Evolutionary conservation across 1,284 basidiomycete genomes (phyloP).

Genomic region (Ustilago trichophora): DNA sequence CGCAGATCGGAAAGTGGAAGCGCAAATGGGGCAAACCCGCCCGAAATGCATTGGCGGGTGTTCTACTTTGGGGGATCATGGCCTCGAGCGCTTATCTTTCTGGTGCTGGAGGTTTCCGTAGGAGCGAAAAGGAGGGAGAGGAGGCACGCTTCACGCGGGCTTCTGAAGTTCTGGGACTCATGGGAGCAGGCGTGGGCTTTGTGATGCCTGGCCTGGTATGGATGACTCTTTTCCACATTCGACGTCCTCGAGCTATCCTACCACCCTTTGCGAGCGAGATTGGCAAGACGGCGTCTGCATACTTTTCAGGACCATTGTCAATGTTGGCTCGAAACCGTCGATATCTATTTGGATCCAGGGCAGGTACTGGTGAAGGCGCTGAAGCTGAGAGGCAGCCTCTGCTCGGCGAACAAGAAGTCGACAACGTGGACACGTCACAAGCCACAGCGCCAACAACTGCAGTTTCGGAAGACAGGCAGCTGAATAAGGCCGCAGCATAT

Average conservation of each 20-base stretch:
- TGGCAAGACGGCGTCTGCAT: constrained; percentile 43
- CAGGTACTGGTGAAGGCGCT: background rate
- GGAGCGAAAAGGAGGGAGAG: constrained; percentile 54
- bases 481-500: background rate
- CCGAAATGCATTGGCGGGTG: constrained; percentile 52
- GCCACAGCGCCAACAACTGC: background rate
- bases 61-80: constrained; percentile 56
- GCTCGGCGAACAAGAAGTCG: constrained; percentile 9
- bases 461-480: too few species aligned
- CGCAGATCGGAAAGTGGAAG: constrained; percentile 23
- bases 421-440: constrained; percentile 1
- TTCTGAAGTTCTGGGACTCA: constrained; percentile 54
- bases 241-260: constrained; percentile 59
- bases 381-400: constrained; percentile 36
- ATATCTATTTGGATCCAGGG: constrained; percentile 38
- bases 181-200: constrained; percentile 61
- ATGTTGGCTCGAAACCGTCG: constrained; percentile 43
- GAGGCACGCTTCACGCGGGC: constrained; percentile 59
- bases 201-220: constrained; percentile 62
- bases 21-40: constrained; percentile 54
- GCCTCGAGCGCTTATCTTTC: constrained; percentile 57
- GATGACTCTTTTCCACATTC: constrained; percentile 60
- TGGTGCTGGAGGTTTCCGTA: constrained; percentile 58
- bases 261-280: constrained; percentile 48
- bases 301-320: constrained; percentile 44